These are phyloP conservation scores for Canariomyces notabilis DNA, from an alignment of 2,329 filamentous ascomycete genomes.

Conservation along the genomic window DNA sequence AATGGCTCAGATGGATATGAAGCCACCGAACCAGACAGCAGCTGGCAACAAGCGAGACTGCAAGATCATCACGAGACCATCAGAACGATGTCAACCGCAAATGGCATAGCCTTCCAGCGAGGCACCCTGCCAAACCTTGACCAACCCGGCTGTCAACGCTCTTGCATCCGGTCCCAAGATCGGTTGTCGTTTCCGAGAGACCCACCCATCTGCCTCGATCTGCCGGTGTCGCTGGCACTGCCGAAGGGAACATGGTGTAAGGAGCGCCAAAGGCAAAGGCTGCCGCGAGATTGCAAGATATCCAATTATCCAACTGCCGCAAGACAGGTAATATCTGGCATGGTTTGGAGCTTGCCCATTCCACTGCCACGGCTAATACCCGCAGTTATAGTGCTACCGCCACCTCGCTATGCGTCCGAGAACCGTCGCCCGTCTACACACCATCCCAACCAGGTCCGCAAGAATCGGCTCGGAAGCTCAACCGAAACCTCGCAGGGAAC, in stretches of 20 bases:
- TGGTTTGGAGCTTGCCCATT: neutral
- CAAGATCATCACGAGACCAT: too few species aligned
- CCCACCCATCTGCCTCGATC: neutral
- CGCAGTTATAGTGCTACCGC: neutral
- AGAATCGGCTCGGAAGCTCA: neutral
- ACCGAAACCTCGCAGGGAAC: neutral
- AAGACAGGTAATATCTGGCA: neutral
- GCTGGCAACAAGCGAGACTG: too few species aligned
- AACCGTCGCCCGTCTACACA: neutral
- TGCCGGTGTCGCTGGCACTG: neutral
- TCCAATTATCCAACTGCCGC: neutral
- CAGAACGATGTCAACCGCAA: too few species aligned
- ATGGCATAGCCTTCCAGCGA: too few species aligned
- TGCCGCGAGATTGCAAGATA: neutral
- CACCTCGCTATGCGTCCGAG: neutral
- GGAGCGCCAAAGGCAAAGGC: neutral
- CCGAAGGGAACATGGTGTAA: neutral
- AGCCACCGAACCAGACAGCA: too few species aligned
- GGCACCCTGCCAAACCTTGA: neutral
- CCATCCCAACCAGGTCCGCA: neutral
- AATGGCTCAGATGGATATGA: too few species aligned
- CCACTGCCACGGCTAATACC: neutral
- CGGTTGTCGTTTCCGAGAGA: neutral
- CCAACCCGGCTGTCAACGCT: neutral
- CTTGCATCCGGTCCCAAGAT: neutral